Percentiles rank a stretch among this genome's conserved stretches.
phyloP scores from a whole-genome alignment of 108 stramenopile genomes.

The Cyclotella cryptica region DNA sequence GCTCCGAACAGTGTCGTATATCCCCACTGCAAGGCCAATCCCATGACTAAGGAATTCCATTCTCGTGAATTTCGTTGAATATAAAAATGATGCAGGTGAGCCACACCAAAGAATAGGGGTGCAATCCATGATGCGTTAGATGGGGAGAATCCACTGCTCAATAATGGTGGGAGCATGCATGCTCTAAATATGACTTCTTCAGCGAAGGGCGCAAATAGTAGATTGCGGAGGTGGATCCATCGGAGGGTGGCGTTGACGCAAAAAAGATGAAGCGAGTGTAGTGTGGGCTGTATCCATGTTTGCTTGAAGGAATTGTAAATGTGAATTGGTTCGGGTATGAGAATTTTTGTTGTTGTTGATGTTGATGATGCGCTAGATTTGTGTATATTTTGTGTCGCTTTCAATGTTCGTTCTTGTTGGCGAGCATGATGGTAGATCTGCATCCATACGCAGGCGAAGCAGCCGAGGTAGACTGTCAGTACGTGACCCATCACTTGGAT shows the following conservation, averaged over 20 bases:
- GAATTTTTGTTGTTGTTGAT: constrained; percentile 10
- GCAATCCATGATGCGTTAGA: constrained; percentile 51
- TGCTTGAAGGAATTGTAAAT: constrained; percentile 18
- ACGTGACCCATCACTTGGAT: constrained; percentile 34
- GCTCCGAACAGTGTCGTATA: constrained; percentile 87
- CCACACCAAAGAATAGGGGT: constrained; percentile 86
- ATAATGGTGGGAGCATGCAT: constrained; percentile 67
- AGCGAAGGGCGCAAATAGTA: constrained; percentile 69
- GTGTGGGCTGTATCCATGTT: constrained; percentile 23
- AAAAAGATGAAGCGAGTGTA: constrained; percentile 24
- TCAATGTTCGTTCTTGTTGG: constrained; percentile 5
- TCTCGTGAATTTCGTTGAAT: constrained; percentile 9
- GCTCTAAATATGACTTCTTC: constrained; percentile 89
- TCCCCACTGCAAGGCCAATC: constrained; percentile 62
- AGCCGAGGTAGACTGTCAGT: constrained; percentile 50
- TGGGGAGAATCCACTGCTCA: constrained; percentile 37
- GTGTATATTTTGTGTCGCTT: background rate
- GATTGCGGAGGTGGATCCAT: constrained; percentile 72
- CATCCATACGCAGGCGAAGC: constrained; percentile 23
- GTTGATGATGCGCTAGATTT: constrained; percentile 2
- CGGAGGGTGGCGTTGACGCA: constrained; percentile 15
- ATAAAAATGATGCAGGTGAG: constrained; percentile 81
- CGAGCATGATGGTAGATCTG: constrained; percentile 34
- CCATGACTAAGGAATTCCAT: constrained; percentile 10
- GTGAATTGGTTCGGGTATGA: constrained; percentile 28